Percentiles rank a stretch among this genome's conserved stretches.
Conservation (phyloP, 805 yeast species). For the Cyberlindnera mississippiensis region DNA sequence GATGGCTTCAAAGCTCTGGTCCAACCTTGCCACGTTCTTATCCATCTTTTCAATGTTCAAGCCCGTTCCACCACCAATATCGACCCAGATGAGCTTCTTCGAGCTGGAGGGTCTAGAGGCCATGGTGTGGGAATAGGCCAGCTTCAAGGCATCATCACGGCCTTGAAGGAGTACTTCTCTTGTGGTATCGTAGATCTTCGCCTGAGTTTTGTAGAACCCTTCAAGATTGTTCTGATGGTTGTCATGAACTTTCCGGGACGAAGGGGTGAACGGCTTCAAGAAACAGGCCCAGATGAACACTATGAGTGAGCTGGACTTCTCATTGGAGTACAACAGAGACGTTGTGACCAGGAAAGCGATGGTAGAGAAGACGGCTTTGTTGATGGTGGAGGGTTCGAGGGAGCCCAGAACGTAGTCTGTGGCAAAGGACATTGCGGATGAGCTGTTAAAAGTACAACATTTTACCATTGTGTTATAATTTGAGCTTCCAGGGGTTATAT, state of each 20-base stretch:
- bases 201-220: conserved; percentile 71
- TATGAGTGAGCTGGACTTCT: conserved; percentile 21
- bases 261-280: conserved; percentile 30
- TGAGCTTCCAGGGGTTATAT: too few species aligned
- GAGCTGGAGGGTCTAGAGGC: conserved; percentile 26
- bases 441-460: too few species aligned
- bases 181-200: conserved; percentile 70
- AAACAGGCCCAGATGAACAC: conserved; percentile 34
- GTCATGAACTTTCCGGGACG: conserved; percentile 23
- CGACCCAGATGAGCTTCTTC: conserved; percentile 61
- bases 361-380: conserved; percentile 6
- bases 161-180: conserved; percentile 66
- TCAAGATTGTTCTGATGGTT: conserved; percentile 41
- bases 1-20: conserved; percentile 53
- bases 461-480: too few species aligned
- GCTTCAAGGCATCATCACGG: conserved; percentile 55
- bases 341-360: background rate
- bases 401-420: too few species aligned
- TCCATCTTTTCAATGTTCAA: conserved; percentile 77
- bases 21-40: conserved; percentile 34
- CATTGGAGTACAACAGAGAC: conserved; percentile 9
- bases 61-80: conserved; percentile 87
- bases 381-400: conserved; percentile 2
- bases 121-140: conserved; percentile 55
- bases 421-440: too few species aligned